A percentile compares a stretch with the other conserved stretches of the same genome.
Evolutionary conservation across 495 filamentous ascomycete species (phyloP).

Genomic region (Aspergillus haitiensis): DNA sequence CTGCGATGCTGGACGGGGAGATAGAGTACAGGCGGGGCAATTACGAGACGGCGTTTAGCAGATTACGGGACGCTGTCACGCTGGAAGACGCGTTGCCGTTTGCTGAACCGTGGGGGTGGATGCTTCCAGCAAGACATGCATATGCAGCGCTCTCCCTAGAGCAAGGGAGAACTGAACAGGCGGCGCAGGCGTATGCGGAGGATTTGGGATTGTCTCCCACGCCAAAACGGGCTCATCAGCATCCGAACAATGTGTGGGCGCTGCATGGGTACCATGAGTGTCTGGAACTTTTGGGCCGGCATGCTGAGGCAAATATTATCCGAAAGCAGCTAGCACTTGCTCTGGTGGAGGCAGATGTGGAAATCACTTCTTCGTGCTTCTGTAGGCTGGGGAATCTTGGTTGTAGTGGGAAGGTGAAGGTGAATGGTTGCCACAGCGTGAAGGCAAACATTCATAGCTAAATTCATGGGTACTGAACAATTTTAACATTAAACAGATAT

Average conservation of each 20-base stretch:
- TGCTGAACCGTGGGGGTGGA: constrained; percentile 68
- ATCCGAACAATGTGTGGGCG: constrained; percentile 67
- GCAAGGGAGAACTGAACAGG: constrained; percentile 55
- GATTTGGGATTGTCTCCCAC: constrained; percentile 57
- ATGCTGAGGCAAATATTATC: constrained; percentile 49
- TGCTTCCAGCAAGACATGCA: constrained; percentile 63
- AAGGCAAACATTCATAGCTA: not conserved
- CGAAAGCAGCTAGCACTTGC: constrained; percentile 51
- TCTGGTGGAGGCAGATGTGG: constrained; percentile 54
- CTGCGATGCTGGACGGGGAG: not conserved
- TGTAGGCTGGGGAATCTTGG: constrained; percentile 40
- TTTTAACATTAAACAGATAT: not conserved
- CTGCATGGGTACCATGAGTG: constrained; percentile 65
- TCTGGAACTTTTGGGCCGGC: constrained; percentile 47
- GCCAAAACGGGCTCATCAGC: constrained; percentile 55
- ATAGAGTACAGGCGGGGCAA: not conserved
- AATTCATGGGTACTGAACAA: not conserved
- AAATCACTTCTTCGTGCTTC: constrained; percentile 57
- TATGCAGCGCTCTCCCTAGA: constrained; percentile 61
- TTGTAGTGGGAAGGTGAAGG: constrained; percentile 2
- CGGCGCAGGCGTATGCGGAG: constrained; percentile 52
- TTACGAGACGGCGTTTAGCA: not conserved
- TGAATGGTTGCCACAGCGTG: constrained; percentile 3
- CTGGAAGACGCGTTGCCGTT: constrained; percentile 56
- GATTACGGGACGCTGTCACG: constrained; percentile 33